Percentiles rank a stretch among this genome's conserved stretches.
Conservation (phyloP, 164 flowering plant genomes). For the Chimonanthus praecox region DNA sequence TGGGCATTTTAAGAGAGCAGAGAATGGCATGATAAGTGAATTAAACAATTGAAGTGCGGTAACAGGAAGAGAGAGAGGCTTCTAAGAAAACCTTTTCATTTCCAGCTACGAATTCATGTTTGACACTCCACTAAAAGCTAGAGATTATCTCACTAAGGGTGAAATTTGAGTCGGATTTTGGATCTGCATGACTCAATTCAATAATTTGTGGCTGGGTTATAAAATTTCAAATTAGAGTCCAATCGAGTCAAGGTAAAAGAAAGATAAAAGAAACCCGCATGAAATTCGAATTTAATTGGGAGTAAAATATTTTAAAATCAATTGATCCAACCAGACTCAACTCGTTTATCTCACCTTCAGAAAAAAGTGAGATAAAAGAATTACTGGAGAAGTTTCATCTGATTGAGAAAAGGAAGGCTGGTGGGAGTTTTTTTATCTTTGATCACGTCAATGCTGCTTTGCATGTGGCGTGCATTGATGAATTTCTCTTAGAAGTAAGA, state of each 20-base stretch:
- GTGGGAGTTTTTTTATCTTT: neutral
- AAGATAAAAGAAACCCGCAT: no score
- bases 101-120: slow-evolving; percentile 28
- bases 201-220: no score
- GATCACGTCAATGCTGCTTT: neutral
- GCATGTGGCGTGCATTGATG: slow-evolving; percentile 1
- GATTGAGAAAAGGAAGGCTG: neutral
- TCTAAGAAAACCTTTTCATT: slow-evolving; percentile 19
- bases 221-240: no score
- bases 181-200: no score
- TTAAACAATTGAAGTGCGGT: slow-evolving; percentile 15
- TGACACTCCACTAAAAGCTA: slow-evolving; percentile 12
- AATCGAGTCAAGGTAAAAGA: no score
- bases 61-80: slow-evolving; percentile 6
- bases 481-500: neutral
- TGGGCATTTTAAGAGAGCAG: slow-evolving; percentile 17
- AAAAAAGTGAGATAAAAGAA: neutral
- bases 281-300: no score
- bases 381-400: neutral
- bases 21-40: neutral
- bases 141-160: slow-evolving; percentile 1
- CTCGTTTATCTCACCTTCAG: neutral
- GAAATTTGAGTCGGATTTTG: no score
- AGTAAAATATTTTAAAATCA: no score
- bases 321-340: no score